Conservation (phyloP, 768 basidiomycete genomes). For the Crucibulum laeve region DNA sequence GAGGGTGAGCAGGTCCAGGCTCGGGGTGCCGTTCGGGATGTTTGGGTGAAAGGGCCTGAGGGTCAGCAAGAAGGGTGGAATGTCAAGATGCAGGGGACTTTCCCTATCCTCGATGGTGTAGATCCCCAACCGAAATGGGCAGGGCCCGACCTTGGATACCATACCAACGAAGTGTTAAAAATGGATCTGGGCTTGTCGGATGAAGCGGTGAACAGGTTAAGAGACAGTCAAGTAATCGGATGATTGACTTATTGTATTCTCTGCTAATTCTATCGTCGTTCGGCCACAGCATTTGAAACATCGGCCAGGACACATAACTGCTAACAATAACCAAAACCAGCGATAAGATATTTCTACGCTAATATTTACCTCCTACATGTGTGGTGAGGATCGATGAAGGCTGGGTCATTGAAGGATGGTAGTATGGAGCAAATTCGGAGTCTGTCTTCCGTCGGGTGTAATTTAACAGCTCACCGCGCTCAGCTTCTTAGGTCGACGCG, state of each 20-base stretch:
- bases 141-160: constrained; percentile 61
- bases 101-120: constrained; percentile 58
- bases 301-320: too few species aligned
- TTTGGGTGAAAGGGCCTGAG: constrained; percentile 39
- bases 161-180: constrained; percentile 47
- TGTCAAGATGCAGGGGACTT: constrained; percentile 65
- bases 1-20: constrained; percentile 52
- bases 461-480: too few species aligned
- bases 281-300: too few species aligned
- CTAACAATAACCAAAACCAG: too few species aligned
- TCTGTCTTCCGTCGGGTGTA: too few species aligned
- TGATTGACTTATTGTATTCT: constrained; percentile 10
- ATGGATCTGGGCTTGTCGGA: constrained; percentile 35
- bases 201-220: constrained; percentile 32
- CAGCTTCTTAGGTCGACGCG: too few species aligned
- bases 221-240: constrained; percentile 38
- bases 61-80: constrained; percentile 42
- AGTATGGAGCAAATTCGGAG: too few species aligned
- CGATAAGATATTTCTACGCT: too few species aligned
- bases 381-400: too few species aligned
- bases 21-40: constrained; percentile 55
- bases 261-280: too few species aligned
- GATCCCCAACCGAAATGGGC: constrained; percentile 61
- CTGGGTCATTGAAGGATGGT: too few species aligned
- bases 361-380: too few species aligned